Percentiles rank a stretch among this genome's conserved stretches.
phyloP scores from a whole-genome alignment of 1,284 basidiomycete species.

The Tilletia walkeri region DNA sequence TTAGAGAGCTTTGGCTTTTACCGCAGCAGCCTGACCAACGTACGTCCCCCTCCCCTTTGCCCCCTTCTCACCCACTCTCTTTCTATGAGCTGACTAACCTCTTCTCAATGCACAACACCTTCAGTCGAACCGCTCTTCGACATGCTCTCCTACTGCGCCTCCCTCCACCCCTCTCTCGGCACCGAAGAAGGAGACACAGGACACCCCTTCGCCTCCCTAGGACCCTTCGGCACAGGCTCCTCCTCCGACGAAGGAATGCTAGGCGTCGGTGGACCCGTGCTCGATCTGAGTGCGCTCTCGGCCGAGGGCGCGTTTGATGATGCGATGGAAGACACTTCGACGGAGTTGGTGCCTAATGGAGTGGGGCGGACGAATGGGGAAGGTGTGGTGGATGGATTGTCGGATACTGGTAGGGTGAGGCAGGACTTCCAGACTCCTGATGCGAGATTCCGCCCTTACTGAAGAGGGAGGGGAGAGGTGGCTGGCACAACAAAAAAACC shows the following conservation, averaged over 20 bases:
- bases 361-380: constrained; percentile 63
- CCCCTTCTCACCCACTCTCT: neutral
- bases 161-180: constrained; percentile 70
- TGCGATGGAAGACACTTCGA: constrained; percentile 15
- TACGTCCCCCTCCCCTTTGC: neutral
- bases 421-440: constrained; percentile 74
- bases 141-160: constrained; percentile 82
- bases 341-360: constrained; percentile 29
- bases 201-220: constrained; percentile 49
- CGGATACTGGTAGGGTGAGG: constrained; percentile 88
- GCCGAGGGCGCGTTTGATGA: constrained; percentile 38
- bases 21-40: neutral
- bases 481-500: too few species aligned
- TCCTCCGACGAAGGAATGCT: constrained; percentile 46
- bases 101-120: neutral
- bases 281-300: constrained; percentile 16
- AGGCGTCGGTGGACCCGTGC: constrained; percentile 50
- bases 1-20: constrained; percentile 12
- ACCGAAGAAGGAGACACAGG: constrained; percentile 59
- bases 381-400: constrained; percentile 61
- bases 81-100: neutral
- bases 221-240: constrained; percentile 39
- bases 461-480: constrained; percentile 47
- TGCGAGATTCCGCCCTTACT: constrained; percentile 81
- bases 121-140: constrained; percentile 86